Evolutionary conservation across 2,329 filamentous ascomycete genomes (phyloP).

Genomic region (Aspergillus glaucus): DNA sequence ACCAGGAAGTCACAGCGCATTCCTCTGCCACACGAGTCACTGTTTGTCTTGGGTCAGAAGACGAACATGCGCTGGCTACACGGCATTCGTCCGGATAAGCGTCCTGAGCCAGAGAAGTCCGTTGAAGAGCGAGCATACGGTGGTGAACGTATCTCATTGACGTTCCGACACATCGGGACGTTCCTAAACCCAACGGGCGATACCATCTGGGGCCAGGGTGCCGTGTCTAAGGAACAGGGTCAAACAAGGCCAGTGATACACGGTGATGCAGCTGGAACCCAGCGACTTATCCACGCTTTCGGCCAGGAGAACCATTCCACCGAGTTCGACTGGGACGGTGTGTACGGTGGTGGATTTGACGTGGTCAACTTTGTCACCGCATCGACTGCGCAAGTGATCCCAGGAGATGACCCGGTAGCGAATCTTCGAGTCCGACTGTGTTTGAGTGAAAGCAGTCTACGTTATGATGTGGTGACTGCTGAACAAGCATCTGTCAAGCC

Average conservation of each 20-base stretch:
- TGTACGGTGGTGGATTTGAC: constrained; percentile 78
- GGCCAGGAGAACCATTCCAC: constrained; percentile 72
- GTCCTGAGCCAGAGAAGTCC: constrained; percentile 60
- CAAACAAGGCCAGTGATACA: constrained; percentile 61
- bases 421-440: constrained; percentile 34
- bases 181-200: constrained; percentile 62
- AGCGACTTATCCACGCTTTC: constrained; percentile 67
- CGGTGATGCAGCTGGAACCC: constrained; percentile 59
- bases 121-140: constrained; percentile 63
- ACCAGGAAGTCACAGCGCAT: constrained; percentile 59
- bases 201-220: constrained; percentile 88
- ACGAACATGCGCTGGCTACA: constrained; percentile 90
- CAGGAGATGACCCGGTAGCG: constrained; percentile 26
- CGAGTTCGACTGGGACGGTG: constrained; percentile 64
- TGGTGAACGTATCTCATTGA: constrained; percentile 81
- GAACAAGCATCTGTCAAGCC: not conserved
- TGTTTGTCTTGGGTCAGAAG: constrained; percentile 71
- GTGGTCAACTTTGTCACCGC: constrained; percentile 51
- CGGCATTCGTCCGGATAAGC: constrained; percentile 83
- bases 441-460: constrained; percentile 34
- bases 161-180: constrained; percentile 83
- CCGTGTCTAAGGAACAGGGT: constrained; percentile 58
- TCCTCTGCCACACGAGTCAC: constrained; percentile 76
- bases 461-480: constrained; percentile 20
- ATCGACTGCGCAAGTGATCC: constrained; percentile 23